phyloP scores from a whole-genome alignment of 2,329 filamentous ascomycete genomes.

The Pyrenophora graminea region DNA sequence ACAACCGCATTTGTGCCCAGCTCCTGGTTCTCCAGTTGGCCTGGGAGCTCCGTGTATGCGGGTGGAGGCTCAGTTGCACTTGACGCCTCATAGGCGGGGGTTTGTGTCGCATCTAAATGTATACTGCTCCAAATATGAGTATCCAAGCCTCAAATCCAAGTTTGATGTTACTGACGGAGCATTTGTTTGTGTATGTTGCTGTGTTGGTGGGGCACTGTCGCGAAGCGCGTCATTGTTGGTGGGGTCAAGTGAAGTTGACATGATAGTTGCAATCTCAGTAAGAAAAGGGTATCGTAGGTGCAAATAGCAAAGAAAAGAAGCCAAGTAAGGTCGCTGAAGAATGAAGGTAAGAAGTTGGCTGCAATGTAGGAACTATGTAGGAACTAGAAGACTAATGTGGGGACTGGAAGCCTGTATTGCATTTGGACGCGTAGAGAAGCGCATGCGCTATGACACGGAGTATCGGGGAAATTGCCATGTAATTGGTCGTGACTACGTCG shows the following conservation, averaged over 20 bases:
- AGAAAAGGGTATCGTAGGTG: conserved; percentile 6
- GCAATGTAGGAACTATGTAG: background rate
- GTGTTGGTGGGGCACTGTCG: conserved; percentile 27
- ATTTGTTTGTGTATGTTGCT: conserved; percentile 16
- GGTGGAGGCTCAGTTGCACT: conserved; percentile 39
- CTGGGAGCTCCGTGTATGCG: conserved; percentile 48
- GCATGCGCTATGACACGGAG: conserved; percentile 19
- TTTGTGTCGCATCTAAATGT: conserved; percentile 15
- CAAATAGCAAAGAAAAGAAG: background rate
- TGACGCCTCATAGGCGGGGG: conserved; percentile 21
- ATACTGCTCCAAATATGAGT: conserved; percentile 22
- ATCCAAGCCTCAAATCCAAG: background rate
- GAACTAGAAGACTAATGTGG: background rate
- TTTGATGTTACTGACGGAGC: conserved; percentile 12
- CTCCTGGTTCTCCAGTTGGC: conserved; percentile 47
- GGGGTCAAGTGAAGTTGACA: conserved; percentile 29
- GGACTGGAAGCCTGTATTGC: conserved; percentile 10
- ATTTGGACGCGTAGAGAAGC: background rate
- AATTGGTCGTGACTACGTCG: conserved; percentile 10
- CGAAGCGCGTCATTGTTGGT: conserved; percentile 20
- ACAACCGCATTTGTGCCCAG: conserved; percentile 53
- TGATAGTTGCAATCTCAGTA: conserved; percentile 7
- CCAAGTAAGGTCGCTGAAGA: too few relatives aligned
- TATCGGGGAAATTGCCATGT: conserved; percentile 7
- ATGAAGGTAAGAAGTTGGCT: background rate